These are phyloP conservation scores for Thymus quinquecostatus DNA, from an alignment of 257 asterid species.

Conservation along the genomic window DNA sequence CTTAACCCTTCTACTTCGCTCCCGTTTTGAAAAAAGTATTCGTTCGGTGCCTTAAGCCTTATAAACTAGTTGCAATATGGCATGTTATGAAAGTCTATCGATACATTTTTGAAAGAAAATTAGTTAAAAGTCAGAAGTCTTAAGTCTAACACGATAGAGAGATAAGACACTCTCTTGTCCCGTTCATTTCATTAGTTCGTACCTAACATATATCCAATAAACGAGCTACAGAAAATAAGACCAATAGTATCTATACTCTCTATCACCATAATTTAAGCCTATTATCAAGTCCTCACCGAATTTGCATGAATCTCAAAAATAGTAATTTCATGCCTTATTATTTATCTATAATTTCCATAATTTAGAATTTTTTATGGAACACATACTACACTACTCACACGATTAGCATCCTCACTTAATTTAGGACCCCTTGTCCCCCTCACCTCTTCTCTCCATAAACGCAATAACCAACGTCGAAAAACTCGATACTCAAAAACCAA, in stretches of 20 bases:
- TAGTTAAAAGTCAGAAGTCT: not conserved
- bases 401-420: slow-evolving; percentile 28
- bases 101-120: not conserved
- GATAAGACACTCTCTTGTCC: no score
- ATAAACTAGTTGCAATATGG: not conserved
- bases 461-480: not conserved
- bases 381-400: slow-evolving; percentile 24
- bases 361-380: not conserved
- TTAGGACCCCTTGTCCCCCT: slow-evolving; percentile 37
- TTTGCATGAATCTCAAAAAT: slow-evolving; percentile 32
- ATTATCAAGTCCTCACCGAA: slow-evolving; percentile 28
- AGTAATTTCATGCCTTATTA: not conserved
- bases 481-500: no score
- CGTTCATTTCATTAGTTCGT: no score
- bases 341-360: not conserved
- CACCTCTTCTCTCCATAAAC: slow-evolving; percentile 12
- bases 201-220: no score
- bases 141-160: no score
- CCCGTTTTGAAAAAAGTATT: no score
- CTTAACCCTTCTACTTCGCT: no score
- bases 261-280: slow-evolving; percentile 30
- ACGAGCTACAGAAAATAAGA: no score
- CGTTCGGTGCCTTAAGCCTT: not conserved
- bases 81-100: not conserved
- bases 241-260: not conserved